Base-by-base conservation (phyloP, 768 basidiomycete genomes). In the Lactifluus pinguis region DNA sequence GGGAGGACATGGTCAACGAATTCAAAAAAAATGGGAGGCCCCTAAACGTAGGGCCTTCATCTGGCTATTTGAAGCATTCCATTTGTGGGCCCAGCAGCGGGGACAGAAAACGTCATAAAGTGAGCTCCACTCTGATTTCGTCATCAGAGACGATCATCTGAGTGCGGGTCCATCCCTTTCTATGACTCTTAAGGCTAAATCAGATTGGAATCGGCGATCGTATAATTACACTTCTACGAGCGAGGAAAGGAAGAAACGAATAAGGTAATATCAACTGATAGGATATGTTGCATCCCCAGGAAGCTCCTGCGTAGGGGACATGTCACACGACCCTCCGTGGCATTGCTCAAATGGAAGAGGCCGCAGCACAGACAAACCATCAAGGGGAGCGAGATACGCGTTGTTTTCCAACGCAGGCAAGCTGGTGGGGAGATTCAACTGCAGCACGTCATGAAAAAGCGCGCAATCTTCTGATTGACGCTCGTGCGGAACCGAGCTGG, bases 321-420 rank as follows among this genome's bases (percentile, higher is more conserved):
- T 14, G 36, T 6, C 7, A 49, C 53, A 60, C 30, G 41, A 9
- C 7, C 17, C 39, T 36, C 48, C 53, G 19, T 21, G 45, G n/a
- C 36, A 45, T 49, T 62, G 60, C 8, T 61, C 60, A 45, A 64
- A 64, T 15, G 63, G 60, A 45, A 64, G 60, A 9, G 63, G 63
- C 38, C 56, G 60, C 38, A 64, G 51, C 49, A 62, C 53, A 15
- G 54, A 53, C 42, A 64, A 39, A 17, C 48, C 63, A 14, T 64
- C 63, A 7, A 64, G 60, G 21, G 63, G 63, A 11, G 63, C 60
- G 19, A 64, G 63, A 36, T 56, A 61, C 25, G 51, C 17, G 34
- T 55, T 14, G 30, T 25, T 52, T 13, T 61, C 60, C 50, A 49
- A 52, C 32, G 53, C 3, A 25, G 45, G 39, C 11, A 38, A 19